Evolutionary conservation across 495 filamentous ascomycete species (phyloP), one percentile per base, ranked within the genome.

Genomic region (Trichoderma virens): DNA sequence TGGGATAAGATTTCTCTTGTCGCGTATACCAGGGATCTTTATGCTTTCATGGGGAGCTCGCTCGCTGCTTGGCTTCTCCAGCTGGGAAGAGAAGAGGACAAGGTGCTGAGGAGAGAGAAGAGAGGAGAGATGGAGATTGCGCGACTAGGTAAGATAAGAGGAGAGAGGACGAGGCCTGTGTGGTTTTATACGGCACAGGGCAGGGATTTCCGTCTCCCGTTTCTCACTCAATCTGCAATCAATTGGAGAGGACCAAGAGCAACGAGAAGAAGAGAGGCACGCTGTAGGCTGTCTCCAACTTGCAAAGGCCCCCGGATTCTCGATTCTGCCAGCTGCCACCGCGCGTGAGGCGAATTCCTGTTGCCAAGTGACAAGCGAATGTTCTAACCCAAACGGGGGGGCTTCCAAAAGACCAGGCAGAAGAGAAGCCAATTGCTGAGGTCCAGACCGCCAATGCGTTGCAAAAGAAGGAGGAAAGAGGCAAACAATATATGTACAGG

Each of bases 381-480:
- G 59, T 35, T 39, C 28, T 39, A 61, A 61, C 28, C 31, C 31
- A 34, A 61, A 39, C 31, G 8, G 61, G 34, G 30, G 60, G 6
- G 60, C 23, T 27, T 62, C 14, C 18, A 39, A 62, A 20, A 31
- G 34, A 20, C 20, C 38, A 41, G 25, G 23, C 13, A 45, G n/a
- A 30, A 28, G n/a, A 41, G 38, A 30, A 27, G 38, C 7, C 27
- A 43, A 30, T 38, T 30, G 34, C 35, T 45, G 61, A 7, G 6
- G 20, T 56, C 25, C 25, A 28, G 51, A 27, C 51, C 27, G 7
- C 51, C 23, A 56, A 56, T 30, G 25, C 51, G 51, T 16, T 56
- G 51, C 51, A 30, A 56, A 56, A 28, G 51, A 56, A 56, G 14
- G n/a, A 62, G 61, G 61, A 38, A 28, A 27, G 61, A 31, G n/a